Evolutionary conservation across 164 flowering plant species (phyloP).

Genomic region (Euptelea pleiosperma): DNA sequence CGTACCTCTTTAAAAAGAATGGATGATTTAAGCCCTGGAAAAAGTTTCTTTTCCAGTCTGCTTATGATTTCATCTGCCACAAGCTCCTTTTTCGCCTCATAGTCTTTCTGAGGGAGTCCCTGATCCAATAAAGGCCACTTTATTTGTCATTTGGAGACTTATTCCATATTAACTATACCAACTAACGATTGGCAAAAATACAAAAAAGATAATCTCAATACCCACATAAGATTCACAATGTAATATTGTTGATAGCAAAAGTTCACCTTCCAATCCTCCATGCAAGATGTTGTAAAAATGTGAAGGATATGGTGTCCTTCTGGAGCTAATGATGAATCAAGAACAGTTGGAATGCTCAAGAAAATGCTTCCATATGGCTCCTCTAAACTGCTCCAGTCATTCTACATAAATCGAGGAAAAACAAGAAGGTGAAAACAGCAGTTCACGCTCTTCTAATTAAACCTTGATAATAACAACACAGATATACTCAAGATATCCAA

Average conservation of each 20-base stretch:
- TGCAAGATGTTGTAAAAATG: slow-evolving; percentile 80
- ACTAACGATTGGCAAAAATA: background rate
- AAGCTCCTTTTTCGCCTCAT: slow-evolving; percentile 75
- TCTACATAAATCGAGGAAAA: slow-evolving; percentile 33
- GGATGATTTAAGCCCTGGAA: slow-evolving; percentile 78
- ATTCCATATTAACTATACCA: background rate
- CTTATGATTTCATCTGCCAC: slow-evolving; percentile 78
- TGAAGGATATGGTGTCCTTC: slow-evolving; percentile 87
- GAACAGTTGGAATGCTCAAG: slow-evolving; percentile 92
- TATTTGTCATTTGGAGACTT: background rate
- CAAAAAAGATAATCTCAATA: background rate
- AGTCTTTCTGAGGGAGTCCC: slow-evolving; percentile 75
- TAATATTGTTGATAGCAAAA: background rate
- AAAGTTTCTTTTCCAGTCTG: slow-evolving; percentile 85
- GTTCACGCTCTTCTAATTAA: background rate
- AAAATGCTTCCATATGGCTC: slow-evolving; percentile 94
- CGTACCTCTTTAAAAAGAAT: slow-evolving; percentile 89
- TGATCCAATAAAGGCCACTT: slow-evolving; percentile 22
- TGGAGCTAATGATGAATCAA: slow-evolving; percentile 91
- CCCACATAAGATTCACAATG: background rate
- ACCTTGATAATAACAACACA: background rate
- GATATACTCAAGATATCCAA: slow-evolving; percentile 1
- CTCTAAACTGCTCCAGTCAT: slow-evolving; percentile 71
- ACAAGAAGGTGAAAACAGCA: slow-evolving; percentile 1
- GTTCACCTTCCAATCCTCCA: slow-evolving; percentile 92